Base-by-base conservation (phyloP, 495 filamentous ascomycete genomes). In the Neurospora pannonica region DNA sequence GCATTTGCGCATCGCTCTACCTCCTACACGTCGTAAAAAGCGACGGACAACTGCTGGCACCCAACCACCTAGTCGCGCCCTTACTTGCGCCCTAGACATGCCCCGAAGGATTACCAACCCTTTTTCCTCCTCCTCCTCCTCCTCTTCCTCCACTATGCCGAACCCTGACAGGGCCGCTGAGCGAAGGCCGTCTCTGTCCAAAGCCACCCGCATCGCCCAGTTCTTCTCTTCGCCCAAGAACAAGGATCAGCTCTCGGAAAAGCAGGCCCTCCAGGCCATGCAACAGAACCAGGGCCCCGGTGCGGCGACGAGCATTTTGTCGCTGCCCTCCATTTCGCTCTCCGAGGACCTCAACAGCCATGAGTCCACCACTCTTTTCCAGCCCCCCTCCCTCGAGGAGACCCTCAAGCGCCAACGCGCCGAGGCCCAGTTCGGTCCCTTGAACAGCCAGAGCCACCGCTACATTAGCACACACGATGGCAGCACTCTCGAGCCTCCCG, bases 341-440 rank as follows among this genome's bases (percentile, higher is more conserved):
- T 97, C 95, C 7, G 94, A 94, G 11, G 94, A 93, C 77, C 79
- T 75, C 40, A 88, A 88, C 74, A 89, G 89, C 84, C 92, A 96
- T 79, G 92, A 84, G 77, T 82, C 88, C 42, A 94, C 91, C 24
- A 97, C 94, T 4, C 88, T 99, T 37, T 98, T 98, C 82, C 88
- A 96, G 79, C 97, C 96, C 24, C 94, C 94, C 40, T 93, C 93
- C n/a, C 91, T 92, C 13, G 93, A 91, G 80, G 95, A 98, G 83
- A 89, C 90, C 43, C 89, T 89, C 60, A 88, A 88, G 72, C 86
- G 91, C 83, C 90, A 92, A 37, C 92, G 90, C 77, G 86, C 91
- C 78, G 92, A 98, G 82, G 93, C 97, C 39, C 93, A 98, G 82
- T 99, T 98, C 81, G 96, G 93, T 43, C 94, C 94, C 28, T 86